Percentiles rank a stretch among this genome's conserved stretches.
Conservation (phyloP, 2,329 filamentous ascomycete species). For the Colletotrichum nymphaeae region DNA sequence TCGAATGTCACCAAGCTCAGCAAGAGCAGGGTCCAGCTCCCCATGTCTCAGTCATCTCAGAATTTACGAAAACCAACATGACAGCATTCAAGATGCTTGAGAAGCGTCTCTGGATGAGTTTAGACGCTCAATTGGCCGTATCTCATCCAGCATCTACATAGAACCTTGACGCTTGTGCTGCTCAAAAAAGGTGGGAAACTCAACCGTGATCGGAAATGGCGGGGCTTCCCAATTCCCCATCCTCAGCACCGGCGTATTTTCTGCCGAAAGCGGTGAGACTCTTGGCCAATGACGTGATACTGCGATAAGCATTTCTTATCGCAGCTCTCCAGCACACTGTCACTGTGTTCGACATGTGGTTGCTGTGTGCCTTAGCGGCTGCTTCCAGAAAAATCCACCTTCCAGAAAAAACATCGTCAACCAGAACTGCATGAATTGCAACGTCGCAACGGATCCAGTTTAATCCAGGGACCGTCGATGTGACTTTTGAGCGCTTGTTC, state of each 20-base stretch:
- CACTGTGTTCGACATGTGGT: conserved; percentile 1
- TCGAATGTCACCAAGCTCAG: conserved; percentile 2
- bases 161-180: neutral
- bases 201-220: conserved; percentile 2
- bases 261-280: conserved; percentile 17
- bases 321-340: neutral
- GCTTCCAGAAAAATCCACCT: conserved; percentile 30
- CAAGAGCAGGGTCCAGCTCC: neutral
- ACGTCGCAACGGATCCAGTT: conserved; percentile 5
- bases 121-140: neutral
- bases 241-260: neutral
- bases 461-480: neutral
- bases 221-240: neutral
- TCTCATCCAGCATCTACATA: neutral
- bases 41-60: neutral
- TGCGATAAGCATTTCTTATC: conserved; percentile 23
- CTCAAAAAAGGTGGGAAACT: neutral
- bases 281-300: conserved; percentile 3
- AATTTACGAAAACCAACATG: neutral
- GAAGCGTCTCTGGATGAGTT: neutral
- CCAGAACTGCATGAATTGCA: conserved; percentile 7
- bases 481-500: neutral
- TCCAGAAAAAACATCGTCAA: neutral
- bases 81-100: neutral
- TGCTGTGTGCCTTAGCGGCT: neutral